A percentile compares a stretch with the other conserved stretches of the same genome.
Conservation (phyloP, 1,284 basidiomycete genomes). For the Sporisorium graminicola region DNA sequence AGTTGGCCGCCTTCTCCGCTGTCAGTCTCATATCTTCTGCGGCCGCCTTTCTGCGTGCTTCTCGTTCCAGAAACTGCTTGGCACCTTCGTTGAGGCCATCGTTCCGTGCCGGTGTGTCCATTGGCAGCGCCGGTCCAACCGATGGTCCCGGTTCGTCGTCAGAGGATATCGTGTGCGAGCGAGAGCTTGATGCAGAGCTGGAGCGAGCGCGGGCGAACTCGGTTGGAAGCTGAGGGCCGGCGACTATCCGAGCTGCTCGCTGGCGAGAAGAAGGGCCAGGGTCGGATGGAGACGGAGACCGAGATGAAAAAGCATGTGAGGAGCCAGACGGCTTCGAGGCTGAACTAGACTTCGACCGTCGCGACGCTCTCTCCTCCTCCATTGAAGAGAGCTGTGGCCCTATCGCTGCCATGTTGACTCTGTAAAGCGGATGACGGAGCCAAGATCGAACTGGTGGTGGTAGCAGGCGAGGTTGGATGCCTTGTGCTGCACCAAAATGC, state of each 20-base stretch:
- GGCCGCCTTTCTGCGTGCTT: constrained; percentile 35
- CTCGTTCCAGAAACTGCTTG: constrained; percentile 40
- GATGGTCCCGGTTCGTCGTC: constrained; percentile 19
- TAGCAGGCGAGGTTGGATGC: neutral
- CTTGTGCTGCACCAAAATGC: neutral
- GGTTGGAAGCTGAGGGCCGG: constrained; percentile 36
- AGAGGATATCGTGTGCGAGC: neutral
- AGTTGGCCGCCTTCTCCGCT: constrained; percentile 35
- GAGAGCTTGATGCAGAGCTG: constrained; percentile 9
- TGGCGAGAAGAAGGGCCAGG: neutral
- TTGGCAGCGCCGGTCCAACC: constrained; percentile 30
- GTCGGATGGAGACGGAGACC: constrained; percentile 11
- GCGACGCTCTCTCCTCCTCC: neutral
- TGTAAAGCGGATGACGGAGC: no score
- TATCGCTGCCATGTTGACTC: constrained; percentile 9
- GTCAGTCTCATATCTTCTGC: constrained; percentile 30
- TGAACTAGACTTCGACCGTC: constrained; percentile 18
- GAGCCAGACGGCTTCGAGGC: constrained; percentile 15
- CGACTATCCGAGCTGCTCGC: constrained; percentile 6
- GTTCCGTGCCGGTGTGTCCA: neutral
- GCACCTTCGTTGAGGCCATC: constrained; percentile 25
- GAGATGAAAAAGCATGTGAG: constrained; percentile 11
- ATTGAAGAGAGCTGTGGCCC: constrained; percentile 9
- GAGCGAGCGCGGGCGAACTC: constrained; percentile 28
- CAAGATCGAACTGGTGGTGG: no score